phyloP scores from a whole-genome alignment of 345 rosid genomes.

The Camelina hispida region DNA sequence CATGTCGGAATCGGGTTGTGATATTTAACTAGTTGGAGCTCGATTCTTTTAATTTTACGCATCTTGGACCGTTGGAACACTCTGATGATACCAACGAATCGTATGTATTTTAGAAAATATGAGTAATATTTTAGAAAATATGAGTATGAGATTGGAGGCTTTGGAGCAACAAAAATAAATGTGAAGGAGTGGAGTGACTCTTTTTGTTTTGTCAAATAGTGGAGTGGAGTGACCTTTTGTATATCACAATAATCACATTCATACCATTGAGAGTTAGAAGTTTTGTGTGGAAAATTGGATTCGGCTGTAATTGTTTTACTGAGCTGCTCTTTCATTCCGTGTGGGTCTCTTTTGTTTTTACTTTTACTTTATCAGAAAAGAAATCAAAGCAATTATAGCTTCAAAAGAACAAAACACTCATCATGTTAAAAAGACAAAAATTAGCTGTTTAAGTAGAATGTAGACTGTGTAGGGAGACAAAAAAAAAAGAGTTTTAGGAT shows the following conservation, averaged over 20 bases:
- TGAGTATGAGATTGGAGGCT: neutral
- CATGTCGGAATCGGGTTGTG: neutral
- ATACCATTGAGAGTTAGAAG: constrained; percentile 24
- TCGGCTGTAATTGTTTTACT: constrained; percentile 29
- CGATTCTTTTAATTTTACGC: constrained; percentile 9
- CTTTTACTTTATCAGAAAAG: neutral
- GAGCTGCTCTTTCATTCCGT: constrained; percentile 29
- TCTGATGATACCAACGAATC: neutral
- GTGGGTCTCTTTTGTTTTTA: constrained; percentile 35
- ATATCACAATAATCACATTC: constrained; percentile 39
- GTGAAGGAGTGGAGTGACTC: neutral
- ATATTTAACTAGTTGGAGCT: neutral
- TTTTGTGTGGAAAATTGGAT: constrained; percentile 27
- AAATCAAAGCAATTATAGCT: constrained; percentile 32
- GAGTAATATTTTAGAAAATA: neutral
- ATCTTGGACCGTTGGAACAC: neutral
- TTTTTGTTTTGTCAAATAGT: neutral
- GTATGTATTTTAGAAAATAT: neutral
- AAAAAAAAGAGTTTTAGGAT: too few relatives aligned
- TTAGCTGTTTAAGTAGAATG: too few relatives aligned
- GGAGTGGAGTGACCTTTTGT: neutral
- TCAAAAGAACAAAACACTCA: neutral
- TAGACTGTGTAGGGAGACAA: too few relatives aligned
- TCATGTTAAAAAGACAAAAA: constrained; percentile 2
- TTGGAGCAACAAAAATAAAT: constrained; percentile 9